Conservation (phyloP, 169 alveolate species). For the Plasmodium vinckei region DNA sequence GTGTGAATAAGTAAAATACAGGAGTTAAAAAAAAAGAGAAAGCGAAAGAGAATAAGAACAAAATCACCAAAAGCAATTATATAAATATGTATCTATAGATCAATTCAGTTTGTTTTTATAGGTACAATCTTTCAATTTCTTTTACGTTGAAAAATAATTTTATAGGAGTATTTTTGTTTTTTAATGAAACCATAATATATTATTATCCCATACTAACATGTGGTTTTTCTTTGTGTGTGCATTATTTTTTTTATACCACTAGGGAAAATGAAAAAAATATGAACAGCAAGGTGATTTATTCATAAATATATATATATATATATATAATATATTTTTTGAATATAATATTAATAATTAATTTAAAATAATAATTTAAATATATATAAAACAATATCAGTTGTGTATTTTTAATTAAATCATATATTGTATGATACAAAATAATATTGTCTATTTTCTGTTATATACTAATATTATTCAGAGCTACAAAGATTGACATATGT, state of each 20-base stretch:
- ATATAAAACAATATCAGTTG: no score
- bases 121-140: slow-evolving; percentile 16
- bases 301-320: slow-evolving; percentile 8
- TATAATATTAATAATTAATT: background rate
- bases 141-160: slow-evolving; percentile 6
- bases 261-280: slow-evolving; percentile 25
- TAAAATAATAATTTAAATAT: no score
- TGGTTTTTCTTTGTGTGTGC: slow-evolving; percentile 24
- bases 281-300: slow-evolving; percentile 5
- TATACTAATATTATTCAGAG: no score
- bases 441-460: no score
- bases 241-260: background rate
- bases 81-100: slow-evolving; percentile 35
- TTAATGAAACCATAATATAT: background rate
- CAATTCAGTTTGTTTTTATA: slow-evolving; percentile 40
- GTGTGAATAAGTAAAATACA: no score
- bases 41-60: slow-evolving; percentile 30
- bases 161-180: slow-evolving; percentile 15
- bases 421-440: no score
- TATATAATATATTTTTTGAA: background rate
- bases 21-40: background rate
- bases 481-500: no score
- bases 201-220: slow-evolving; percentile 1
- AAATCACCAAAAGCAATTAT: slow-evolving; percentile 30
- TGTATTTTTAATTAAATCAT: no score